Base-by-base conservation (phyloP, 768 basidiomycete genomes). In the Phanerochaete carnosa region DNA sequence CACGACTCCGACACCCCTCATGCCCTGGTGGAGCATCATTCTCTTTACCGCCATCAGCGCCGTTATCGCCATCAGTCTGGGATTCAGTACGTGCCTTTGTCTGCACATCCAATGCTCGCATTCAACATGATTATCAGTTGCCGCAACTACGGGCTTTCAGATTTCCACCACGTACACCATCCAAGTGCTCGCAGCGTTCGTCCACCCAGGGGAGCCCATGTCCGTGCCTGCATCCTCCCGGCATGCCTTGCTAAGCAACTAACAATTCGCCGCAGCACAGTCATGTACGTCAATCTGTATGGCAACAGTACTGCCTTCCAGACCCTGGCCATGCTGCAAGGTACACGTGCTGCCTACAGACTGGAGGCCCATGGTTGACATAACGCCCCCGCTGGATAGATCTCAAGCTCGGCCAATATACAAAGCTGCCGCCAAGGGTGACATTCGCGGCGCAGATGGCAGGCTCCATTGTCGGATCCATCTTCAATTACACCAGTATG, bases 281-380 rank as follows among this genome's bases (percentile, higher is more conserved):
- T 80, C 55, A 83, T 84, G 82, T 83, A 84, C 59, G 82, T 81
- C 7, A 82, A 81, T 63, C 64, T 83, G 46, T 83, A 80, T 69
- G 82, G 83, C 45, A 79, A 83, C 69, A 78, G 77, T 65, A 80
- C 79, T 0, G 76, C 77, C 7, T 80, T 76, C 69, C 82, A 87
- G 71, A 82, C 83, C 4, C 64, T 86, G 3, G 76, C 76, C 58
- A 73, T 83, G 73, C 70, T 83, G 22, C 80, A 82, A 75, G 80
- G 80, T 75, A 28, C 26, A 63, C 52, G 45, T 13, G 47, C n/a
- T 45, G 32, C 29, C n/a, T 56, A 28, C 16, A n/a, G 39, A 22
- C 9, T 15, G 9, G 3, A 6, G 23, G 47, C 39, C n/a, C 39
- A 15, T 33, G 51, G 29, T 33, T 16, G 28, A 39, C 30, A 22